Evolutionary conservation across 257 asterid genomes (phyloP), one percentile per base, ranked within the genome.

Genomic region (Fraxinus cuspidata): DNA sequence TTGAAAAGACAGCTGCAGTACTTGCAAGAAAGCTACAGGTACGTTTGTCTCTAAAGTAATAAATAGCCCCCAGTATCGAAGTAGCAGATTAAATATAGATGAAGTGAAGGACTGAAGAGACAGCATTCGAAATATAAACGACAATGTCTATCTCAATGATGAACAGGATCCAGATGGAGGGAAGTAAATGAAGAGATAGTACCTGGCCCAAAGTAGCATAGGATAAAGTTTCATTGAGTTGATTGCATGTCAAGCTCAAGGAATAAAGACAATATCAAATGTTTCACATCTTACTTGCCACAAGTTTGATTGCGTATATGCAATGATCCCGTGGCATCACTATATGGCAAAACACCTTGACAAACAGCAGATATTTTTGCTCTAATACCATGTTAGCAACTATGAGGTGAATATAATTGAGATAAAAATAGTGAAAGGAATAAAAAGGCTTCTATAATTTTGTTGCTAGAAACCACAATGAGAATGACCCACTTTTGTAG

Each of bases 11-110:
- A 88, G 32, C 82, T 88, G 73, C 87, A 82, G 66, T 83, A 80
- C 77, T 76, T 88, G 87, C 89, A 86, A 67, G 90, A 82, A 81
- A 84, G 84, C 73, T 80, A 86, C 78, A 78, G 75, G 92, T 86
- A 84, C 76, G 83, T 71, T 18, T 31, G 53, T 74, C 63, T 49
- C 27, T 25, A 27, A 25, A 63, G 18, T 63, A 63, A 23, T 15
- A 60, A 60, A 25, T 27, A 63, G 69, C 18, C 5, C 0, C 32
- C 18, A 23, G 68, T 60, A 60, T 23, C 68, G 16, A 60, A 60
- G 31, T 60, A 60, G 16, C 68, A 0, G 68, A 60, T 21, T 60
- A 25, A 60, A 60, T 60, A 60, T 21, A 23, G 31, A 60, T 0
- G 7, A 60, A 60, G 68, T 12, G 68, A 25, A 60, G 11, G 31